Evolutionary conservation across 768 basidiomycete genomes (phyloP).

Genomic region (Suillus subaureus): DNA sequence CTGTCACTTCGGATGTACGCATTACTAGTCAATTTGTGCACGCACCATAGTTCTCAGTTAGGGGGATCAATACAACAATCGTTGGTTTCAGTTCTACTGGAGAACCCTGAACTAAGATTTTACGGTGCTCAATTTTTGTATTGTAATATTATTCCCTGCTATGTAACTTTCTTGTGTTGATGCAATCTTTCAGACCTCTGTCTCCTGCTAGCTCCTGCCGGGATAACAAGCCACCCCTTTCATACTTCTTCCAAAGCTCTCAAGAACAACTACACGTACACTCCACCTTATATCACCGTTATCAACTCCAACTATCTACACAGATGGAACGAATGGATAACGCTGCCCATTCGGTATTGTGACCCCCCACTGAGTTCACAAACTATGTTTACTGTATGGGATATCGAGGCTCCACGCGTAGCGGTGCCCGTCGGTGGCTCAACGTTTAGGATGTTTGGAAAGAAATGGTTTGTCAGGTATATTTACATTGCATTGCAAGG

Average conservation of each 20-base stretch:
- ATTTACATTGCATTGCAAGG: background rate
- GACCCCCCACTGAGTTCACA: conserved; percentile 88
- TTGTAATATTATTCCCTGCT: too few species aligned
- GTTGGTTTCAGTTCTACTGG: conserved; percentile 78
- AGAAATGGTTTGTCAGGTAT: conserved; percentile 71
- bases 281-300: background rate
- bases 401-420: conserved; percentile 81
- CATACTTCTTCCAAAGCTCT: conserved; percentile 93
- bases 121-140: conserved; percentile 85
- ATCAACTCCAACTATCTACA: conserved; percentile 4
- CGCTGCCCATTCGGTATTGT: conserved; percentile 86
- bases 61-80: conserved; percentile 78
- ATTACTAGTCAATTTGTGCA: background rate
- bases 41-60: conserved; percentile 70
- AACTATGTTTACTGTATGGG: conserved; percentile 93
- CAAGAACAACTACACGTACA: conserved; percentile 75
- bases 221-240: conserved; percentile 92
- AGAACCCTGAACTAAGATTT: conserved; percentile 80
- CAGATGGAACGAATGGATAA: conserved; percentile 97
- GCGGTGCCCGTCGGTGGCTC: conserved; percentile 89
- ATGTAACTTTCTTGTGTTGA: conserved; percentile 29
- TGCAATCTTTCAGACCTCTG: conserved; percentile 79
- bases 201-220: conserved; percentile 88
- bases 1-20: conserved; percentile 83
- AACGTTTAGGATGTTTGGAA: conserved; percentile 87